Evolutionary conservation across 805 yeast species (phyloP).

Genomic region (Zygosaccharomyces bisporus): DNA sequence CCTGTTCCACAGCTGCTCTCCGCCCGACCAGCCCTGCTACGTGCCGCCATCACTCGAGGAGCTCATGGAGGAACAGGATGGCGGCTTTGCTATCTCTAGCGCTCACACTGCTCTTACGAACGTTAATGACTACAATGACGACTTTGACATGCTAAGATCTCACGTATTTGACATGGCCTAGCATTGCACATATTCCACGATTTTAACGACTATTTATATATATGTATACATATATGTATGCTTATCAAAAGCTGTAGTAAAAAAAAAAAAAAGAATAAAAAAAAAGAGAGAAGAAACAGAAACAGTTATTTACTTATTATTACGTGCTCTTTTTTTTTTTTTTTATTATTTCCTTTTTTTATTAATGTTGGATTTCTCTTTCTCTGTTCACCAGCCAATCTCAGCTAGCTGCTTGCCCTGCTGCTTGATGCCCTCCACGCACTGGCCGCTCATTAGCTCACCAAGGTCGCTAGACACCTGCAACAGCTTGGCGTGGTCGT

Average conservation of each 20-base stretch:
- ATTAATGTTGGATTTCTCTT: too few species aligned
- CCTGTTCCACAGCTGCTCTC: slow-evolving; percentile 8
- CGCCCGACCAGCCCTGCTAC: slow-evolving; percentile 14
- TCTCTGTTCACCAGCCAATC: slow-evolving; percentile 46
- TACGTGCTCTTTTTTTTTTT: too few species aligned
- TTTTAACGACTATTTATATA: slow-evolving; percentile 2
- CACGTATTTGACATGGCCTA: slow-evolving; percentile 22
- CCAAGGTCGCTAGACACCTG: slow-evolving; percentile 70
- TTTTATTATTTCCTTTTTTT: too few species aligned
- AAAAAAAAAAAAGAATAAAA: not conserved
- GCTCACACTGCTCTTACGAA: slow-evolving; percentile 3
- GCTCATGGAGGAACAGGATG: slow-evolving; percentile 33
- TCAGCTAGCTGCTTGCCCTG: slow-evolving; percentile 38
- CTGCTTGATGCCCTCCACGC: slow-evolving; percentile 47
- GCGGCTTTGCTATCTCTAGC: slow-evolving; percentile 8
- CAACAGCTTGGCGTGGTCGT: slow-evolving; percentile 56
- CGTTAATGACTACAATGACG: slow-evolving; percentile 17
- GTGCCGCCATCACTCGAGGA: slow-evolving; percentile 35
- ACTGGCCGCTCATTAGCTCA: slow-evolving; percentile 70
- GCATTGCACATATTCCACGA: slow-evolving; percentile 4
- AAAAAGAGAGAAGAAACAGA: not conserved
- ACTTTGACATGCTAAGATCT: slow-evolving; percentile 19
- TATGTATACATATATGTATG: not conserved
- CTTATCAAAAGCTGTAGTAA: too few species aligned
- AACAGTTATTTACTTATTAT: slow-evolving; percentile 1